Evolutionary conservation across 148 eudicot species (phyloP), one percentile per base, ranked within the genome.

Genomic region (Dianthus caryophyllus): DNA sequence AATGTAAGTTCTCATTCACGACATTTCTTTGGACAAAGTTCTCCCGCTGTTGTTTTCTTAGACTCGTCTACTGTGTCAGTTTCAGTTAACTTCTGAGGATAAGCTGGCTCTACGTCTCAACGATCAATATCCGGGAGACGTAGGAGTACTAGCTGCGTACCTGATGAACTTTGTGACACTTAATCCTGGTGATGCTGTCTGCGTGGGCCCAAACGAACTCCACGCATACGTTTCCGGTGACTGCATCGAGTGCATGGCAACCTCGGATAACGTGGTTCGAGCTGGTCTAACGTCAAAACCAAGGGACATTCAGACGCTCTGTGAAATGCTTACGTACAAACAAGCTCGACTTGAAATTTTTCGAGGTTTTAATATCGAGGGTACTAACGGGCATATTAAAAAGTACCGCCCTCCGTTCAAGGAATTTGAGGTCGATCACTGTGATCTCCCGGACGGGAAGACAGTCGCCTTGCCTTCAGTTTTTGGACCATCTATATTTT

Each of bases 251-350:
- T 92, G 98, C 69, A 92, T 92, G 98, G 98, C 98, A 43, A 84
- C 94, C 36, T 92, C 98, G 16, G 98, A 92, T 77, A 92, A 92
- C 71, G 94, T 92, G 46, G 89, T 92, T 30, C 94, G 98, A n/a
- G 98, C 98, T 53, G 98, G 98, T 70, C 84, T 92, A 55, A 92
- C 98, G 46, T 87, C 91, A 46, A 92, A 92, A 79, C 46, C 75
- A 57, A 78, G 84, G 62, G 98, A 92, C 76, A 89, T 85, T 20
- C 64, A 70, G 64, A 80, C 82, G 49, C 82, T 92, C 30, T 92
- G 96, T 80, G 83, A 87, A 11, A 87, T 92, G 98, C 98, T 92
- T 69, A 85, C 94, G 7, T 92, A 87, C 84, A 92, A 85, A 79
- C 91, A 83, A 91, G 96, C 90, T 30, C 77, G 63, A 38, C 94